phyloP scores from a whole-genome alignment of 805 yeast species.

The Yarrowia sp. region DNA sequence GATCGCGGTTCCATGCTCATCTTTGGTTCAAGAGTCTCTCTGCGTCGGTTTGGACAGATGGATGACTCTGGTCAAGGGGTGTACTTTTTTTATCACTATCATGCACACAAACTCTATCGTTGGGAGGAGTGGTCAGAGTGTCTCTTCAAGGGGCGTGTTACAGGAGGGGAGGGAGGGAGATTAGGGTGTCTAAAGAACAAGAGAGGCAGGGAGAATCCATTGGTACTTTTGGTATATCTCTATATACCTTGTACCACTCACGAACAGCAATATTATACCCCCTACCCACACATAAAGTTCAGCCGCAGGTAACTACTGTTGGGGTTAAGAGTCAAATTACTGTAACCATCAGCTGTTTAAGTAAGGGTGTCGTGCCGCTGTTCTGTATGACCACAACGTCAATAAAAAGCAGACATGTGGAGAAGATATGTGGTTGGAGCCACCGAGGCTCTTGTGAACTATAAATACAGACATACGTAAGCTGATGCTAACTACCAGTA shows the following conservation, averaged over 20 bases:
- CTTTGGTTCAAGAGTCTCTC: not conserved
- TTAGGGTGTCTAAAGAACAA: not conserved
- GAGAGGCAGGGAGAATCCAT: not conserved
- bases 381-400: not conserved
- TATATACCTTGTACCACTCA: no score
- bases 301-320: not conserved
- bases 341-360: no score
- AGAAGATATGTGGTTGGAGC: no score
- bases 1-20: slow-evolving; percentile 25
- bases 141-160: not conserved
- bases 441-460: no score
- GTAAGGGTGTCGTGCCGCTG: no score
- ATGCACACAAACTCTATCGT: slow-evolving; percentile 11
- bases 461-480: no score
- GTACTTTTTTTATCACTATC: slow-evolving; percentile 3
- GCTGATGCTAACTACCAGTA: no score
- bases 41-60: not conserved
- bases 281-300: not conserved
- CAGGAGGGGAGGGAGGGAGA: not conserved
- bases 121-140: not conserved
- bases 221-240: not conserved
- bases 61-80: not conserved
- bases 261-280: not conserved
- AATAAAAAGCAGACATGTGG: no score
- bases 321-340: slow-evolving; percentile 1